Evolutionary conservation across 73 alveolate genomes (phyloP), one percentile per base, ranked within the genome.

Genomic region (Effrenium voratum): DNA sequence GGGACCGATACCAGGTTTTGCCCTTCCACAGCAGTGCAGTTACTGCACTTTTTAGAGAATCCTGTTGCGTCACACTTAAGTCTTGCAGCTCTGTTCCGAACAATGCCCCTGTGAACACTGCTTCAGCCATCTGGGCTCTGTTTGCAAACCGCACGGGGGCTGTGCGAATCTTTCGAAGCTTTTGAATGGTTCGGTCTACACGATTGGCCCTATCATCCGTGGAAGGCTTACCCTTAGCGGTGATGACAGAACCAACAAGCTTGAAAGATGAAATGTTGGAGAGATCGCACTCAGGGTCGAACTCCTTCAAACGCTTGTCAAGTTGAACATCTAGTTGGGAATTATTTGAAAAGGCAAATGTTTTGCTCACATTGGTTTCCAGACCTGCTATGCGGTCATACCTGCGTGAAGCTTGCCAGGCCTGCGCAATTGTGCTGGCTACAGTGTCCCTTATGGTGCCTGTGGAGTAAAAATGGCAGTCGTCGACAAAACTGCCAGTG

Each of bases 1-100:
- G 45, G 45, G n/a, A 44, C 26, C 88, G 5, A 26, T n/a, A 77
- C 88, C 88, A 77, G 43, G 88, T 77, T 22, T 77, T 77, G 66
- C 66, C 66, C 5, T 46, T 43, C 88, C 88, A 77, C 30, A 77
- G 66, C 22, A 44, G 6, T 22, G 13, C 28, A 45, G 16, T 26
- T 1, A 77, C 68, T 1, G 88, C 10, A n/a, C 88, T 77, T 2
- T 66, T 60, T 4, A 46, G 26, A 19, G 43, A 2, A 44, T 6
- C 44, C 3, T 46, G 43, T 46, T 77, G 45, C 1, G 40, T 41
- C 30, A 16, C 28, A 3, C 45, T 44, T 2, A 6, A 46, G 2
- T 26, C 88, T 46, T 45, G 66, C 5, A 45, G 43, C 44, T 77
- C 88, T 2, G 45, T 45, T 24, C 88, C 88, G 26, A 77, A 77